These are phyloP conservation scores for Trichoderma brevicompactum DNA, from an alignment of 2,329 filamentous ascomycete species.

Conservation along the genomic window DNA sequence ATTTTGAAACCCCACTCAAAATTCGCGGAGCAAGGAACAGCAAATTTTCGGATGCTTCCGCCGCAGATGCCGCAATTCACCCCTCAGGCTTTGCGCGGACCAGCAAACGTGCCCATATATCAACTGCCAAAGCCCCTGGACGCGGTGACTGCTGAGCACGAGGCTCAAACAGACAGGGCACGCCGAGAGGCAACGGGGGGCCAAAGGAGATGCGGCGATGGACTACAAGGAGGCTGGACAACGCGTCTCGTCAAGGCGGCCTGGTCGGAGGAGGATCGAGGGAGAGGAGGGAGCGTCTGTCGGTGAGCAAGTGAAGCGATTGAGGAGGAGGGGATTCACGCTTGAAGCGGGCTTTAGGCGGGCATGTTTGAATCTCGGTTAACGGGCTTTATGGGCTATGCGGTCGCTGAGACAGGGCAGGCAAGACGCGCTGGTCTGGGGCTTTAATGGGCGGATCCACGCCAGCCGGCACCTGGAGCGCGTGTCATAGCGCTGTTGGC, in stretches of 20 bases:
- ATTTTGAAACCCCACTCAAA: constrained; percentile 34
- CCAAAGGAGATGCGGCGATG: not conserved
- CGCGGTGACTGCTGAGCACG: constrained; percentile 25
- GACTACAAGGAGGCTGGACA: not conserved
- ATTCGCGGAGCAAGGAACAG: not conserved
- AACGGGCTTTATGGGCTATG: constrained; percentile 6
- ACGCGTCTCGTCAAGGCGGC: constrained; percentile 11
- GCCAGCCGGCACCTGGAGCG: constrained; percentile 14
- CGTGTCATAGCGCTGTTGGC: constrained; percentile 26
- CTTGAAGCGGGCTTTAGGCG: not conserved
- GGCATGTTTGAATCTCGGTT: constrained; percentile 15
- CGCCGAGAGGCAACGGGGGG: not conserved
- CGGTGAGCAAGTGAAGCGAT: constrained; percentile 19
- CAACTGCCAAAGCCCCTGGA: not conserved
- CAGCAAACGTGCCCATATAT: not conserved
- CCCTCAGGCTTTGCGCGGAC: not conserved
- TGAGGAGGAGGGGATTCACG: constrained; percentile 10
- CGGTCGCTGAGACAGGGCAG: not conserved
- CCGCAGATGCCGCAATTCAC: not conserved
- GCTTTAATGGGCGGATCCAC: constrained; percentile 25
- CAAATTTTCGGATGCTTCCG: not conserved
- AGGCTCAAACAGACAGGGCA: constrained; percentile 19
- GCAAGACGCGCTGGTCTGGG: constrained; percentile 21
- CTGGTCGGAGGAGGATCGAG: not conserved
- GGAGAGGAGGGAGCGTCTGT: not conserved